Base-by-base conservation (phyloP, 2,329 filamentous ascomycete species). In the Venturia pyrina region DNA sequence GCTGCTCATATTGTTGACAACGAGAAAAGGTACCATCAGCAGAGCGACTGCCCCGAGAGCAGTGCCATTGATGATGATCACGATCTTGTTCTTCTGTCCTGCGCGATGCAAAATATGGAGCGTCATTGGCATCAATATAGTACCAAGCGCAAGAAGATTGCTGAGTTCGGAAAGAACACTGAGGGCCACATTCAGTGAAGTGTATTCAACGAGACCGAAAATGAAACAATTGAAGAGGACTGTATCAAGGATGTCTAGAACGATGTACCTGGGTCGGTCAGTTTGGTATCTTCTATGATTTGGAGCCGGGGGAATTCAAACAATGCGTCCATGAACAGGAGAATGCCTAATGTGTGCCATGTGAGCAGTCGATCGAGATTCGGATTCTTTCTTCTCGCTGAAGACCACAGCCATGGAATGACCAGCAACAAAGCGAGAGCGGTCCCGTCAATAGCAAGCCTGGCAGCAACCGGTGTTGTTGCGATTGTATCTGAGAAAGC, bases 311-410 rank as follows among this genome's bases (percentile, higher is more conserved):
- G 40, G 24, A 28, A 43, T 1, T 21, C 59, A 21, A 62, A 43
- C 60, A 43, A 10, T 40, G 43, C 34, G 37, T 62, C 37, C 60
- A 62, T 62, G 8, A 62, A 21, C 40, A 62, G n/a, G 13, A 62
- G 40, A 28, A 62, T n/a, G 6, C 40, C 43, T 10, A 62, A 62
- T 28, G 43, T 62, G 21, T 43, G 40, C 40, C 43, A 46, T 28
- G 60, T 34, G 17, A 62, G 60, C n/a, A 62, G 21, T 13, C 43
- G 60, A 28, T 62, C n/a, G 13, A 62, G 60, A n/a, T 43, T 62
- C 37, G 60, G 60, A 15, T 62, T 62, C 40, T 40, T 43, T 21
- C 43, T 62, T 46, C 43, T 62, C 37, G 60, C 60, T 34, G 21
- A 8, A 28, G 37, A 43, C 37, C 37, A 62, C n/a, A 62, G 13